phyloP scores from a whole-genome alignment of 305 asterid genomes.

The Rubia balearica region DNA sequence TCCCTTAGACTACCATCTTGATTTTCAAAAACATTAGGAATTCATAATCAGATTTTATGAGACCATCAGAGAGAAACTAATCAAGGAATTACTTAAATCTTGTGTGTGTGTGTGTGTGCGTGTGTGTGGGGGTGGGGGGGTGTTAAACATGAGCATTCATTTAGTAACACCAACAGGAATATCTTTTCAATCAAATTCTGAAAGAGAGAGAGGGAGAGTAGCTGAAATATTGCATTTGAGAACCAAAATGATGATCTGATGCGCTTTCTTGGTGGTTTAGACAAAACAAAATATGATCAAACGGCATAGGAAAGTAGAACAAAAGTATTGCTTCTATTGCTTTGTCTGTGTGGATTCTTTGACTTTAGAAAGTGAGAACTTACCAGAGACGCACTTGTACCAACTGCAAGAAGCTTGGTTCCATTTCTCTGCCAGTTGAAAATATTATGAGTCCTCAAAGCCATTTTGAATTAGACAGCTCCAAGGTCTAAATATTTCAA shows the following conservation, averaged over 20 bases:
- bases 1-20: too few relatives aligned
- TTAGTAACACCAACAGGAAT: background rate
- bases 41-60: background rate
- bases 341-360: background rate
- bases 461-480: background rate
- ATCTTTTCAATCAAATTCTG: background rate
- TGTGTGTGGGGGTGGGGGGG: too few relatives aligned
- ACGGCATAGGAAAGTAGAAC: background rate
- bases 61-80: background rate
- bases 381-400: conserved; percentile 87
- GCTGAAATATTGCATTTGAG: too few relatives aligned
- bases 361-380: conserved; percentile 16
- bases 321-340: background rate
- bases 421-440: conserved; percentile 73
- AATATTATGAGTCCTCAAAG: conserved; percentile 18
- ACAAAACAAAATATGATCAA: background rate
- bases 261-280: background rate
- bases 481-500: background rate
- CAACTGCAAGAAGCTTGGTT: conserved; percentile 78
- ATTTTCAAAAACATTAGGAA: too few relatives aligned
- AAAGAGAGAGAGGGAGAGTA: too few relatives aligned
- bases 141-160: background rate
- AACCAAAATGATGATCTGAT: background rate
- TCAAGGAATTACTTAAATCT: background rate
- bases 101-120: too few relatives aligned